Base-by-base conservation (phyloP, 495 filamentous ascomycete species). In the Lasiosphaeriaceae sp. region DNA sequence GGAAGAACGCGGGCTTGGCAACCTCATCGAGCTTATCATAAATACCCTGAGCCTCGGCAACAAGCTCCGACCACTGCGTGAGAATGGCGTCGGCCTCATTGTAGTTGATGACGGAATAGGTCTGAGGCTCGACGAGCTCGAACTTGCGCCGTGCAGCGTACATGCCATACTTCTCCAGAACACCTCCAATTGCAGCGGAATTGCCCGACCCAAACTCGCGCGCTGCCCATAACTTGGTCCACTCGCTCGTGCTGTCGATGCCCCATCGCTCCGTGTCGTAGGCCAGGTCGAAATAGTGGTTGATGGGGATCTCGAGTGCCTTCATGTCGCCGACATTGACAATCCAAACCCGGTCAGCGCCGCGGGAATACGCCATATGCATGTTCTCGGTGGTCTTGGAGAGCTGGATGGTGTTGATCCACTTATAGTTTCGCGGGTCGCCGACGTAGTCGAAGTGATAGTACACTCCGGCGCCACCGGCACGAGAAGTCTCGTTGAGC, bases 241-340 rank as follows among this genome's bases (percentile, higher is more conserved):
- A 89, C 9, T 71, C 67, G n/a, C 66, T 62, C 20, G 82, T 79
- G 58, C 77, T 83, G 55, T 81, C 74, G 9, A 80, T 66, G n/a
- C 71, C 71, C 77, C 76, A 87, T 23, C 70, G 62, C 20, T 79
- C 64, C 41, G 79, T 75, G 59, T 89, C 83, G 61, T 88, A 90
- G 2, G 82, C 86, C 49, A 90, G 66, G 56, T 87, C 85, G 55
- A 89, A 69, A 64, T 81, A 87, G 65, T 86, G 84, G 58, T 71
- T 83, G 64, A 90, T 85, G 31, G 86, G 86, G 24, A 87, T 75
- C 69, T 88, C 86, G 6, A 86, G 71, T 4, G 83, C 80, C 65
- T 89, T 89, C 48, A 90, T 71, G 62, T 91, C 87, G 35, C 88
- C 87, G 21, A 91, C 81, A 60, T 90, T 91, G 63, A 90, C 84